Evolutionary conservation across 371 early-diverging fungal genomes (phyloP), one percentile per base, ranked within the genome.

Genomic region (Encephalitozoon romaleae): DNA sequence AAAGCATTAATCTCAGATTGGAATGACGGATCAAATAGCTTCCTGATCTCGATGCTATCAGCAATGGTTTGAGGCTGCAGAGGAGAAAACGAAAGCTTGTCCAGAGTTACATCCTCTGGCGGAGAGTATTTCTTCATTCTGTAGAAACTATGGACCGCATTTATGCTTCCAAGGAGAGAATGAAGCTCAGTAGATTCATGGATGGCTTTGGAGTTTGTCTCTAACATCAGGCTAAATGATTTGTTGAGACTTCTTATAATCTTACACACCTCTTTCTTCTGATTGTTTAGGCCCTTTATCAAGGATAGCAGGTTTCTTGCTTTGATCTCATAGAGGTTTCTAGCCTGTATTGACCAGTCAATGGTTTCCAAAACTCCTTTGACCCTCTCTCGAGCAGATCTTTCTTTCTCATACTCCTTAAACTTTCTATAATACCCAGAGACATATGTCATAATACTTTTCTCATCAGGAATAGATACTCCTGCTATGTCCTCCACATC

Each of bases 381-480:
- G n/a, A 68, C 21, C 9, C 64, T 42, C 2, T 52, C 67, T n/a
- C 71, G 66, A 32, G n/a, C 12, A 23, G 4, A 42, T 15, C 41
- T 47, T 38, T 74, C 53, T 39, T 28, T 53, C 34, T 78, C 72
- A 23, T 69, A 43, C 28, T 68, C 59, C 15, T 51, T 59, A 51
- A 82, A 76, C 28, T 67, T 77, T 4, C 67, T 34, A 43, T 82
- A 97, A 82, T 95, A 97, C 84, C 93, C 91, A 8, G 95, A 93
- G 11, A 96, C 93, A 81, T 97, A 97, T 42, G 98, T 95, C 91
- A 95, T 94, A 34, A 97, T 88, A 2, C 94, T 95, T 38, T 90
- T 88, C 74, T 95, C 94, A 87, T 97, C 98, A 11, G 95, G 95
- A 84, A 81, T 82, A 42, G 79, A 81, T n/a, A 90, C 89, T 81